Evolutionary conservation across 805 yeast species (phyloP), one percentile per base, ranked within the genome.

Genomic region (Clavispora vitiphila): DNA sequence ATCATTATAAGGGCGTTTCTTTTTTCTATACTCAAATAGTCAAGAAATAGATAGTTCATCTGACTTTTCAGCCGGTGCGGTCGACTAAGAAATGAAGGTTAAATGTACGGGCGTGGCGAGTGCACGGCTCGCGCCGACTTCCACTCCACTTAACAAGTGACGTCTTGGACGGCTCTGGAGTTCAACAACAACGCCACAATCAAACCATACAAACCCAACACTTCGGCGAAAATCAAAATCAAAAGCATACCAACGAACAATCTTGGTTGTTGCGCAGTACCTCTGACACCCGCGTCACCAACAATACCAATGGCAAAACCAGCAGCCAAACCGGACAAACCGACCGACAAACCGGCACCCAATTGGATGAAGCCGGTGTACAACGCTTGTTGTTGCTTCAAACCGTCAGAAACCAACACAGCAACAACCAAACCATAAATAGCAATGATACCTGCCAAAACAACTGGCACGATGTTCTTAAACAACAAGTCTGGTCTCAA

Each of bases 361-460:
- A 91, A 77, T 75, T 91, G 99, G 69, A 91, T 89, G 77, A 91
- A 91, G 54, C 98, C 98, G 48, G 96, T 88, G 76, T 86, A 91
- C 53, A 91, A 75, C 43, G 98, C 95, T 72, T 90, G 96, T 57
- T 79, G 76, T 71, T 90, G 97, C 60, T 80, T 81, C 60, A 91
- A 78, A 39, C 91, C 81, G 58, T 86, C 93, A 42, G 96, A 84
- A 50, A 91, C 91, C 64, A 91, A 79, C 51, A 91, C 99, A 20
- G 96, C 86, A 46, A 91, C 97, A 50, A 91, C 98, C 62, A 91
- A 75, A 45, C 99, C 99, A 67, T 91, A 91, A 73, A 91, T 90
- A 72, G 98, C 96, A 73, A 91, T 89, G 64, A 91, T 91, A 91
- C 99, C 99, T 52, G 98, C 97, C 97, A 91, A 91, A 73, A 91